A percentile compares a stretch with the other conserved stretches of the same genome.
These are phyloP conservation scores for Saturnispora diversa DNA, from an alignment of 805 yeast species.

Conservation along the genomic window DNA sequence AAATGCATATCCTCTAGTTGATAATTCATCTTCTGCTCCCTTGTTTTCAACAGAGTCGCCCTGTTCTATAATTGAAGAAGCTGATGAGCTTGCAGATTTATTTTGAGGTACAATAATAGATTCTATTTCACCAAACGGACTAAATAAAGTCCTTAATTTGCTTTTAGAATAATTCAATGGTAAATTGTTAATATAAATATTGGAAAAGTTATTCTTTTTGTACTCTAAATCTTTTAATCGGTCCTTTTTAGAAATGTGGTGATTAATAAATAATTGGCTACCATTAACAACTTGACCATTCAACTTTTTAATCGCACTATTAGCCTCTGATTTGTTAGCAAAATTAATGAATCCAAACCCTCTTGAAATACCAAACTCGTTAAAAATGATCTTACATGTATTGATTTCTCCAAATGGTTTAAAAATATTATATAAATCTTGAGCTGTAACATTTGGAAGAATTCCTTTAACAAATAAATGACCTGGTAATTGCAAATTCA, in stretches of 20 bases:
- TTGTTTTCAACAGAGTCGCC: no score
- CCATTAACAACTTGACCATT: constrained; percentile 24
- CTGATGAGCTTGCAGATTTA: constrained; percentile 16
- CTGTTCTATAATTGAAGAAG: no score
- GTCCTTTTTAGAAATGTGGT: constrained; percentile 58
- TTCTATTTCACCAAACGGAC: constrained; percentile 39
- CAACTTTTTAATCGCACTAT: constrained; percentile 45
- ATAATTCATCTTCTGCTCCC: not conserved
- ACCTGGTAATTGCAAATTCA: constrained; percentile 37
- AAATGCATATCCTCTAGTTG: constrained; percentile 41
- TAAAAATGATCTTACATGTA: constrained; percentile 40
- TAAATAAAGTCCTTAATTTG: constrained; percentile 37
- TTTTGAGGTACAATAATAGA: constrained; percentile 45
- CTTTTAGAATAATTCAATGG: constrained; percentile 33
- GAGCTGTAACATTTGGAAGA: constrained; percentile 31
- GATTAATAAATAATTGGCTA: constrained; percentile 44
- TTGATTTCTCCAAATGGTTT: constrained; percentile 35
- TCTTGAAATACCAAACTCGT: constrained; percentile 37
- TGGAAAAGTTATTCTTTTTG: constrained; percentile 41
- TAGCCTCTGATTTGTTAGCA: constrained; percentile 48
- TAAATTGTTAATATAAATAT: constrained; percentile 47
- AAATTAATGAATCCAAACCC: constrained; percentile 67
- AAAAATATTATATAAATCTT: constrained; percentile 33
- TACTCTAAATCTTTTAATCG: constrained; percentile 41
- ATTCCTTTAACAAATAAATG: constrained; percentile 48